phyloP scores from a whole-genome alignment of 2,329 filamentous ascomycete genomes.

The Ophiostoma australiae region DNA sequence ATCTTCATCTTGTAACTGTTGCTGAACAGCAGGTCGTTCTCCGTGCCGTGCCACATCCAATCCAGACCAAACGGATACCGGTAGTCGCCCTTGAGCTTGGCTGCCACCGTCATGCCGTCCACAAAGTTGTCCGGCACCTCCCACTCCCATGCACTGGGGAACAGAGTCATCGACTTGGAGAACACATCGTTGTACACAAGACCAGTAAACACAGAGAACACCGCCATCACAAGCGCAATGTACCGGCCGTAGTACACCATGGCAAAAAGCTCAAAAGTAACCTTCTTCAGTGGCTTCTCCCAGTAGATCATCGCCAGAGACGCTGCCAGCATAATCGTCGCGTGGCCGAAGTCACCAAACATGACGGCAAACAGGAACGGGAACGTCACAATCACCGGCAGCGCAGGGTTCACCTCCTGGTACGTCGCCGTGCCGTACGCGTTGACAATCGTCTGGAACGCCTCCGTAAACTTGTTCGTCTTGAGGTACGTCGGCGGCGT shows the following conservation, averaged over 20 bases:
- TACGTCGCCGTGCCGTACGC: constrained; percentile 98
- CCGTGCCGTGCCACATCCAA: constrained; percentile 92
- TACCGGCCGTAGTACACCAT: constrained; percentile 99
- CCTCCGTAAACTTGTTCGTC: constrained; percentile 97
- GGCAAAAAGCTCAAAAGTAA: constrained; percentile 85
- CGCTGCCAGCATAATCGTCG: constrained; percentile 77
- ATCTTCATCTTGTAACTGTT: constrained; percentile 99
- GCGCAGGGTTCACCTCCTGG: constrained; percentile 90
- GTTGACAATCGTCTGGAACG: constrained; percentile 98
- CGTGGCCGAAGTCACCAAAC: constrained; percentile 98
- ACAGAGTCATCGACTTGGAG: constrained; percentile 85
- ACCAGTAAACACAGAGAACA: constrained; percentile 95
- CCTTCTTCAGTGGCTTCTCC: constrained; percentile 89
- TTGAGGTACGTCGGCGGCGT: constrained; percentile 95
- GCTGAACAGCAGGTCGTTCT: constrained; percentile 90
- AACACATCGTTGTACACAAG: constrained; percentile 97
- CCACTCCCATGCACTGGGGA: constrained; percentile 86
- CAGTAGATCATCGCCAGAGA: constrained; percentile 93
- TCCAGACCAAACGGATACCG: constrained; percentile 95
- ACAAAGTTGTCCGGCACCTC: constrained; percentile 61
- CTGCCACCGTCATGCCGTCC: constrained; percentile 56
- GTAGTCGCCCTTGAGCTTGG: constrained; percentile 63
- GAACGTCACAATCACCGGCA: constrained; percentile 94
- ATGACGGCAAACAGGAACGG: constrained; percentile 99
- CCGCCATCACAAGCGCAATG: constrained; percentile 96